A percentile compares a stretch with the other conserved stretches of the same genome.
Conservation (phyloP, 2,329 filamentous ascomycete species). For the Talaromyces sp. region DNA sequence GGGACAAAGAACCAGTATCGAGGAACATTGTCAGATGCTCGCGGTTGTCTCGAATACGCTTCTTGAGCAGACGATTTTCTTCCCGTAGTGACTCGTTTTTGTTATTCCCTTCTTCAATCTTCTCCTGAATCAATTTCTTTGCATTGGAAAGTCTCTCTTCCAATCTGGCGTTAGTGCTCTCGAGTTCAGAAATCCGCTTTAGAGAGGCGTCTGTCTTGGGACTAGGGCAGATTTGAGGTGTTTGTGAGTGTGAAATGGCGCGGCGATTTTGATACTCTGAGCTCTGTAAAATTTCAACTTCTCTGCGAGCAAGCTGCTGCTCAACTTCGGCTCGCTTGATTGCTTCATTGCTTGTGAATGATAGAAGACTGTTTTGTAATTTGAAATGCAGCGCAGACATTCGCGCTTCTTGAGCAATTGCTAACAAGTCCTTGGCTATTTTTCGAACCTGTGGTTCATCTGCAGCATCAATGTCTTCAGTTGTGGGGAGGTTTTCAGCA, state of each 20-base stretch:
- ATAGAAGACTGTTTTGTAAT: conserved; percentile 80
- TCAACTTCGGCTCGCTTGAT: conserved; percentile 86
- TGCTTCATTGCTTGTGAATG: conserved; percentile 79
- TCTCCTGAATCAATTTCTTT: conserved; percentile 74
- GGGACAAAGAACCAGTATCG: conserved; percentile 67
- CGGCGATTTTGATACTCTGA: conserved; percentile 68
- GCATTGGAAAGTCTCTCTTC: conserved; percentile 67
- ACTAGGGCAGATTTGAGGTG: conserved; percentile 40
- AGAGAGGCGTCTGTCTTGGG: conserved; percentile 61
- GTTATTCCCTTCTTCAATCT: conserved; percentile 76
- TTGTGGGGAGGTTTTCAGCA: conserved; percentile 47
- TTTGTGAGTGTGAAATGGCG: conserved; percentile 50
- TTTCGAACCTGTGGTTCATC: conserved; percentile 53
- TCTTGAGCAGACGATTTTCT: conserved; percentile 73
- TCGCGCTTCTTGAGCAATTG: conserved; percentile 63
- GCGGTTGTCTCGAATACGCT: conserved; percentile 83
- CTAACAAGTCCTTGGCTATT: conserved; percentile 56
- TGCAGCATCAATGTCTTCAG: conserved; percentile 54
- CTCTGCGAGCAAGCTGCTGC: conserved; percentile 83
- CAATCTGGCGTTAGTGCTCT: conserved; percentile 65
- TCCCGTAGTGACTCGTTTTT: conserved; percentile 69
- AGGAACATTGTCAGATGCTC: conserved; percentile 80
- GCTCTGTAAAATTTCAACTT: conserved; percentile 78
- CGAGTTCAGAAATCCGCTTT: conserved; percentile 62
- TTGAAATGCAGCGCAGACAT: conserved; percentile 88